Base-by-base conservation (phyloP, 2,329 filamentous ascomycete species). In the Stagonosporopsis vannaccii region DNA sequence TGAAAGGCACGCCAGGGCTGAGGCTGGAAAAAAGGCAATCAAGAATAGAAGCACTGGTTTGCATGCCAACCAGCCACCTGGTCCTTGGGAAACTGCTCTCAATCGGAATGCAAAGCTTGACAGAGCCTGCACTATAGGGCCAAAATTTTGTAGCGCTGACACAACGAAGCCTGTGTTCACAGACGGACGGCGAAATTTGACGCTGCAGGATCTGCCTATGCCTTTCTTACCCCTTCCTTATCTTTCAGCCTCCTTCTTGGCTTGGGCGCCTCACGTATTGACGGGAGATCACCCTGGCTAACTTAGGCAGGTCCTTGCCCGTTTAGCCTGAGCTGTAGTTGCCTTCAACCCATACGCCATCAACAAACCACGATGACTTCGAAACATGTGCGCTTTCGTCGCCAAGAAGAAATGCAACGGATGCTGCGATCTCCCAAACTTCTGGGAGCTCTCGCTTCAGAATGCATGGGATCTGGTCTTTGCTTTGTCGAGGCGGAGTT, bases 331-430 rank as follows among this genome's bases (percentile, higher is more conserved):
- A 57, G 20, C 52, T 52, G 44, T 41, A 58, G 11, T 48, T 60
- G 11, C 52, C 36, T 26, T 62, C 55, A 13, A 58, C 48, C 48
- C 50, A 60, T 22, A 52, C 59, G 8, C 48, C 56, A 50, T 63
- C 59, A 28, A 58, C 32, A 9, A n/a, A 40, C 49, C 49, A 56
- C 11, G 55, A 40, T 15, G 56, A 36, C 9, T 58, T 58, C 19
- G 50, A 57, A 23, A 66, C 46, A 33, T 52, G 56, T 17, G 51
- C 43, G 15, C 56, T 59, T 13, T 60, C 54, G 19, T 57, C 51
- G 12, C 54, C 57, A n/a, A 59, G 43, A 28, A 61, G 36, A 23
- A 58, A 62, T 8, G 46, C 59, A 13, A 62, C 48, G 2, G 58
- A 39, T 23, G 30, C 52, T 7, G 57, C 59, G 6, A 63, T 49